Base-by-base conservation (phyloP, 1,139 yeast genomes). In the Pichia norvegensis region DNA sequence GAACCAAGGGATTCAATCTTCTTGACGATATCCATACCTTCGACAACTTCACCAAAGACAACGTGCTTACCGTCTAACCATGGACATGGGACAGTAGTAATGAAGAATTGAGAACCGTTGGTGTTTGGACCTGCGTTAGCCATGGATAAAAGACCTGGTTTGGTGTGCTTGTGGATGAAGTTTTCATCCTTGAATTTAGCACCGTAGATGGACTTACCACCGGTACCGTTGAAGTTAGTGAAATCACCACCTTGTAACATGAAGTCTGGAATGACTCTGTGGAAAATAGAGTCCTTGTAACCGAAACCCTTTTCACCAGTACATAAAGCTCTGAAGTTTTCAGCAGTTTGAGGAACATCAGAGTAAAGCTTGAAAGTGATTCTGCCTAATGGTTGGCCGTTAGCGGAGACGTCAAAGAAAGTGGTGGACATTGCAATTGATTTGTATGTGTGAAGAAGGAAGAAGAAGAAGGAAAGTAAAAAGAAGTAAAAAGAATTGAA, bases 41-140 rank as follows among this genome's bases (percentile, higher is more conserved):
- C 95, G 60, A 72, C 68, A 60, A 92, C 97, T 77, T 90, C 97
- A 69, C 98, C 98, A 63, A 90, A 92, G 56, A 92, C 98, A 70
- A 88, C 97, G 83, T 92, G 98, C 76, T 84, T 85, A 68, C 97
- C 97, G 67, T 92, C 97, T 73, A 92, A 82, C 97, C 97, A 90
- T 59, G 96, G 85, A 69, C 85, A 76, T 63, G 88, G 79, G 51
- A 90, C 97, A 54, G 97, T 90, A 78, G 98, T 92, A 73, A 92
- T 80, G 81, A 92, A 92, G 78, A 92, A 92, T 76, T 92, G 98
- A 51, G 97, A 90, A 58, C 98, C 98, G 77, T 92, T 92, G 81
- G 97, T 90, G 90, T 90, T 87, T 72, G 96, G 96, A 67, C 98
- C 98, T 62, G 97, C 97, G 67, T 92, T 92, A 70, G 98, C 98